Evolutionary conservation across 345 rosid genomes (phyloP), one percentile per base, ranked within the genome.

Genomic region (Eucalyptus shirleyi): DNA sequence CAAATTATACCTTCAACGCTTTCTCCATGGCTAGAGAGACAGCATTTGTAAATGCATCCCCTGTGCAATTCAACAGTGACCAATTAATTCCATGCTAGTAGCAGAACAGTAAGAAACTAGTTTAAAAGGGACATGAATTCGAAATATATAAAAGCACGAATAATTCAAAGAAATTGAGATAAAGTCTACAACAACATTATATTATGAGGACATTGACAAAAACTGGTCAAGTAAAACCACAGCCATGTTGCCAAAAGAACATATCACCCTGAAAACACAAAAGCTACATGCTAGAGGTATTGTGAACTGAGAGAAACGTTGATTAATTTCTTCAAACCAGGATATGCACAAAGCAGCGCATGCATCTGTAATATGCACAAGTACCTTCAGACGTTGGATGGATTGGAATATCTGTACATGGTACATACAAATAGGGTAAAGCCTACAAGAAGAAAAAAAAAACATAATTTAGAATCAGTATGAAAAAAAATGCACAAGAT

Each of bases 381-480:
- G 88, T 93, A 96, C 99, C 99, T 93, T 92, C 95, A 89, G 88
- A 89, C 67, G 9, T 88, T 9, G 88, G 89, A 89, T 90, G 89
- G 89, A 91, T 89, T 26, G 93, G 94, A 65, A 96, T 92, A 47
- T 97, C 98, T 13, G 93, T 91, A 89, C 91, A 95, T 2, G 99
- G 99, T 50, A 96, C 94, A 89, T 98, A 97, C 87, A 98, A 93
- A 92, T 97, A 95, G 2, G 99, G 99, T 90, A 98, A 94, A 90
- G 93, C 99, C 99, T 97, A 89, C 92, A 92, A 91, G 50, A 94
- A 67, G 72, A 49, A 89, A 72, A 49, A 89, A 49, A 50, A 47
- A 47, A 11, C 49, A 47, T 47, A 50, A 56, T 34, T 77, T 82
- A 49, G 69, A 40, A 87, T n/a, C 50, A 88, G 26, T 83, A n/a